Conservation (phyloP, 2,329 filamentous ascomycete genomes). For the Cladosporium sp. region DNA sequence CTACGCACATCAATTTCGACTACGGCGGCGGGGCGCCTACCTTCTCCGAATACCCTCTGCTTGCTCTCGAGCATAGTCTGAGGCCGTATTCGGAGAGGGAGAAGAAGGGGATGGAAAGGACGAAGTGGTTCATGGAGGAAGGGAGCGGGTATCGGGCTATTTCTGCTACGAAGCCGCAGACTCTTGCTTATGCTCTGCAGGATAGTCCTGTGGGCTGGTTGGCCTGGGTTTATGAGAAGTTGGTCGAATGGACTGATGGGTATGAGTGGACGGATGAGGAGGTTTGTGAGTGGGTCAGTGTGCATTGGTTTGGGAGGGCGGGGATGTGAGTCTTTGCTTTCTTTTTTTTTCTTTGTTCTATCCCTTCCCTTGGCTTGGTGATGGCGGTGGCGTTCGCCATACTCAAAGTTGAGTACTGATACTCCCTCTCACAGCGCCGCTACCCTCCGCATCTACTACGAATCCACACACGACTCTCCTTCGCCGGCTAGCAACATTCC, state of each 20-base stretch:
- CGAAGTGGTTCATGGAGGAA: conserved; percentile 50
- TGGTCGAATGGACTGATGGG: conserved; percentile 10
- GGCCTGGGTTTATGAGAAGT: conserved; percentile 67
- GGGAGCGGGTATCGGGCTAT: conserved; percentile 48
- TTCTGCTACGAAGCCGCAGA: conserved; percentile 50
- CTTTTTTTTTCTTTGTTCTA: background rate
- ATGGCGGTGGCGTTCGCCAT: too few species aligned
- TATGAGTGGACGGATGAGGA: conserved; percentile 13
- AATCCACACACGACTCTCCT: conserved; percentile 4
- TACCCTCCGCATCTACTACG: conserved; percentile 13
- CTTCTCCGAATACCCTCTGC: conserved; percentile 47
- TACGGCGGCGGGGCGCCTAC: conserved; percentile 43
- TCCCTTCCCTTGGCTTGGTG: background rate
- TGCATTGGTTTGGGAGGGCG: conserved; percentile 10
- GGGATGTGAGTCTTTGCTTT: background rate
- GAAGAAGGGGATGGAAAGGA: conserved; percentile 46
- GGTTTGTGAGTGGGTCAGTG: conserved; percentile 8
- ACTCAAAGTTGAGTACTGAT: too few species aligned
- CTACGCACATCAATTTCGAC: conserved; percentile 59
- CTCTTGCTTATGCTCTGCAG: conserved; percentile 61
- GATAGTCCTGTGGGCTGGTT: conserved; percentile 66
- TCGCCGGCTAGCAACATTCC: background rate
- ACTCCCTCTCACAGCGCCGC: conserved; percentile 1
- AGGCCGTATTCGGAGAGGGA: conserved; percentile 50
- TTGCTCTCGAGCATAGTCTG: conserved; percentile 51